Evolutionary conservation across 345 rosid genomes (phyloP).

Genomic region (Ailanthus altissimus): DNA sequence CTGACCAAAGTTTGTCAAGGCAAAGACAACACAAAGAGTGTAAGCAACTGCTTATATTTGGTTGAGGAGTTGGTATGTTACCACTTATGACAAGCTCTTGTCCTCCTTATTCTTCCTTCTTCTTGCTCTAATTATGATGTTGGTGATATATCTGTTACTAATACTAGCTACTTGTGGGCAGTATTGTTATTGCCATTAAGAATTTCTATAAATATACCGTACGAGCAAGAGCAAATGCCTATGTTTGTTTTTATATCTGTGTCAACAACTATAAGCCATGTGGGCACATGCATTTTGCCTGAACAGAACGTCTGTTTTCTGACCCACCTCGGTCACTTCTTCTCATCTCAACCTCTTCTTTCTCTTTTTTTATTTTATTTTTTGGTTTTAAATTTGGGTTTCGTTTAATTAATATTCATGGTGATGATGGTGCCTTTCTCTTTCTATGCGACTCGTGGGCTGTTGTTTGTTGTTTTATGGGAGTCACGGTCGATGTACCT

Average conservation of each 20-base stretch:
- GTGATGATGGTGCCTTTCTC: neutral
- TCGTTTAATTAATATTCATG: neutral
- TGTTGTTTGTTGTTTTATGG: conserved; percentile 28
- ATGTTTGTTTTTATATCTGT: no score
- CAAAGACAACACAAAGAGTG: neutral
- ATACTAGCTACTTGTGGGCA: neutral
- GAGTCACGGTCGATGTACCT: conserved; percentile 47
- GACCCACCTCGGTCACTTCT: conserved; percentile 41
- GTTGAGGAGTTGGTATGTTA: neutral
- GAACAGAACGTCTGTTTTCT: conserved; percentile 47
- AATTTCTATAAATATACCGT: neutral
- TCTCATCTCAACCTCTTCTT: conserved; percentile 8
- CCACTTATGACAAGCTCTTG: neutral
- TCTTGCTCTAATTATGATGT: neutral
- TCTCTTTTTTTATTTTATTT: neutral
- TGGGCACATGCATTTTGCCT: conserved; percentile 67
- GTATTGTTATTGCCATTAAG: neutral
- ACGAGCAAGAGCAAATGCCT: neutral
- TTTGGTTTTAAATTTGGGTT: no score
- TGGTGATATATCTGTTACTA: neutral
- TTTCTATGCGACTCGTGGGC: conserved; percentile 21
- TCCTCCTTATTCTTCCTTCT: neutral
- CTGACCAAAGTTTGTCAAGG: neutral
- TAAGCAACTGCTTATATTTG: neutral
- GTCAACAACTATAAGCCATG: conserved; percentile 34